phyloP scores from a whole-genome alignment of 352 stramenopile species.

The Pythium folliculosum region DNA sequence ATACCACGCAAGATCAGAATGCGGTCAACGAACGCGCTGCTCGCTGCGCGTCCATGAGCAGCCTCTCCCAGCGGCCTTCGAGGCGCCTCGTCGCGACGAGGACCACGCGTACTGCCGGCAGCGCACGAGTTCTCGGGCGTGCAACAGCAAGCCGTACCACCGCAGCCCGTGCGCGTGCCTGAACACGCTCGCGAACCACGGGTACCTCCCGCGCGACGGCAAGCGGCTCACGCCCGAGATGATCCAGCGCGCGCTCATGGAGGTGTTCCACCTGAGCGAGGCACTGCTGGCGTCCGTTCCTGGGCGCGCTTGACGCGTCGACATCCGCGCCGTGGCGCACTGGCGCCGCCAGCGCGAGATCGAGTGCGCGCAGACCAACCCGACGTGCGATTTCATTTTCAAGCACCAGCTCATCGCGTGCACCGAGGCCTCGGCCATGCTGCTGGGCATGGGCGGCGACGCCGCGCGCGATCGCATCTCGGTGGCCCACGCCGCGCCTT shows the following conservation, averaged over 20 bases:
- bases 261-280: constrained; percentile 54
- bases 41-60: too few relatives aligned
- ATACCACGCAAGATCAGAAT: too few relatives aligned
- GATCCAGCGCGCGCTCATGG: constrained; percentile 39
- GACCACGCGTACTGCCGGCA: constrained; percentile 39
- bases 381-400: constrained; percentile 44
- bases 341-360: constrained; percentile 49
- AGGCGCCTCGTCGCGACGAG: too few relatives aligned
- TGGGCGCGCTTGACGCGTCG: too few relatives aligned
- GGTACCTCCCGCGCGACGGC: constrained; percentile 58
- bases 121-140: constrained; percentile 44
- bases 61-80: too few relatives aligned
- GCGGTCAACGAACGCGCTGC: too few relatives aligned
- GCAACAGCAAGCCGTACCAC: constrained; percentile 49
- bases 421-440: constrained; percentile 45
- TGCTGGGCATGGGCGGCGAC: constrained; percentile 54
- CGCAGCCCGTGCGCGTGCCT: constrained; percentile 63
- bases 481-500: constrained; percentile 41
- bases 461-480: constrained; percentile 38
- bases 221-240: constrained; percentile 48
- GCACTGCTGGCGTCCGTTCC: constrained; percentile 42
- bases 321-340: constrained; percentile 52
- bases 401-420: constrained; percentile 44
- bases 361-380: constrained; percentile 40
- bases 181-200: constrained; percentile 76